Conservation (phyloP, 768 basidiomycete genomes). For the Plicaturopsis crispa region DNA sequence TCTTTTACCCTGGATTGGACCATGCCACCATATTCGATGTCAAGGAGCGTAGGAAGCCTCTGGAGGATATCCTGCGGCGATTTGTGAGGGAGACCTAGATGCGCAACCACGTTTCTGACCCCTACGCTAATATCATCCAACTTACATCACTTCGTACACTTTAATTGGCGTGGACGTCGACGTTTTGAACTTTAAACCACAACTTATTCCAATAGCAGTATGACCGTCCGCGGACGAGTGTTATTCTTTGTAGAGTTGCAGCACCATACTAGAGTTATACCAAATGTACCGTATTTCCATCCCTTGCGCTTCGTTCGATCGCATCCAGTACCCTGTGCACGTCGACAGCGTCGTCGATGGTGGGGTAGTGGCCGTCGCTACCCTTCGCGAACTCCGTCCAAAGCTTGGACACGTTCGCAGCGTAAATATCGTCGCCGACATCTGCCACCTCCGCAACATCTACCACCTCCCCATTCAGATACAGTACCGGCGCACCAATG, state of each 20-base stretch:
- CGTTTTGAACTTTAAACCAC: too few relatives aligned
- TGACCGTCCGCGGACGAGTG: too few relatives aligned
- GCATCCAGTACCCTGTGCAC: constrained; percentile 15
- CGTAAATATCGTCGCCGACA: constrained; percentile 5
- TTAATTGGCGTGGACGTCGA: too few relatives aligned
- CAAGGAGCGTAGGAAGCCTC: constrained; percentile 13
- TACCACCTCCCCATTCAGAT: constrained; percentile 22
- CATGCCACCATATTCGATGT: constrained; percentile 33
- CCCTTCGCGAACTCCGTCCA: constrained; percentile 19
- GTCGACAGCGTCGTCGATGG: constrained; percentile 21
- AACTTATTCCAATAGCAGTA: too few relatives aligned
- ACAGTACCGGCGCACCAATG: constrained; percentile 18
- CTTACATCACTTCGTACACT: too few relatives aligned
- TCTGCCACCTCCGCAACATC: constrained; percentile 5
- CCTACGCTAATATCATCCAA: too few relatives aligned
- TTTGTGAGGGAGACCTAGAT: too few relatives aligned
- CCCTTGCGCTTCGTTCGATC: constrained; percentile 14
- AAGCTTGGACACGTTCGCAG: too few relatives aligned
- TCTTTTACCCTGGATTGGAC: constrained; percentile 30
- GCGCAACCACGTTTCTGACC: too few relatives aligned
- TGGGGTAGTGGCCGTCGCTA: constrained; percentile 14
- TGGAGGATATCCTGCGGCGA: constrained; percentile 22
- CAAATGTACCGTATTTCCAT: constrained; percentile 8
- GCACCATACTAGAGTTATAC: too few relatives aligned
- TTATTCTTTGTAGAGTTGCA: too few relatives aligned